Conservation (phyloP, 2,329 filamentous ascomycete genomes). For the Septoria petroselini region DNA sequence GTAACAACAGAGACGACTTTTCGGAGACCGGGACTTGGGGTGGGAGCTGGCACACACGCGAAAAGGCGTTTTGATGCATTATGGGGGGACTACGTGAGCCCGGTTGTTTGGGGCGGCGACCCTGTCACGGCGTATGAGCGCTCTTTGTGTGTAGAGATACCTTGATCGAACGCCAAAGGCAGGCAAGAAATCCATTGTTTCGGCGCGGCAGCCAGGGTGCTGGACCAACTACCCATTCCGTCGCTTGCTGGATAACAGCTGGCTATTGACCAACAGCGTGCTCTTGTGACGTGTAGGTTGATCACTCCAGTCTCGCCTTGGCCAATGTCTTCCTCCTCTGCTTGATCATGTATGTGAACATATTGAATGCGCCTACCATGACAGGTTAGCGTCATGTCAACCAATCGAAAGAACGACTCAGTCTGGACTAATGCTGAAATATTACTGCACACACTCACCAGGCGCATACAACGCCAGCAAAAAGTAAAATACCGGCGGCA, state of each 20-base stretch:
- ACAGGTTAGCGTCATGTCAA: not conserved
- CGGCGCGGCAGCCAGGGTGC: not conserved
- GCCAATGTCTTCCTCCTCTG: constrained; percentile 11
- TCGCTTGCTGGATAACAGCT: no score
- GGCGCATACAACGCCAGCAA: constrained; percentile 12
- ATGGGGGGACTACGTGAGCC: not conserved
- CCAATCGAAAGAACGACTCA: not conserved
- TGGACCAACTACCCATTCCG: no score
- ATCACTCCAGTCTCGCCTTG: not conserved
- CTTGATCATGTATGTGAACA: constrained; percentile 18
- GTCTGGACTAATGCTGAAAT: no score
- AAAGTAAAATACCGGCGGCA: constrained; percentile 13
- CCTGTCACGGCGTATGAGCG: constrained; percentile 5
- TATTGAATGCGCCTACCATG: constrained; percentile 8
- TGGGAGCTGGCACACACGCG: no score
- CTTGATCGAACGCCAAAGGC: constrained; percentile 12
- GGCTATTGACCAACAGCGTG: no score
- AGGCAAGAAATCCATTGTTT: constrained; percentile 16
- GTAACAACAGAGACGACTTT: no score
- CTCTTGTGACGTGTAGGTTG: no score
- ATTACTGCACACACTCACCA: constrained; percentile 13
- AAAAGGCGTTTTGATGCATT: not conserved
- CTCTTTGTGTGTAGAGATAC: constrained; percentile 6
- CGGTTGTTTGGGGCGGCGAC: constrained; percentile 1
- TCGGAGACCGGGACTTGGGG: no score